phyloP scores from a whole-genome alignment of 176 grass and related monocot genomes.

The Ensete glaucum region DNA sequence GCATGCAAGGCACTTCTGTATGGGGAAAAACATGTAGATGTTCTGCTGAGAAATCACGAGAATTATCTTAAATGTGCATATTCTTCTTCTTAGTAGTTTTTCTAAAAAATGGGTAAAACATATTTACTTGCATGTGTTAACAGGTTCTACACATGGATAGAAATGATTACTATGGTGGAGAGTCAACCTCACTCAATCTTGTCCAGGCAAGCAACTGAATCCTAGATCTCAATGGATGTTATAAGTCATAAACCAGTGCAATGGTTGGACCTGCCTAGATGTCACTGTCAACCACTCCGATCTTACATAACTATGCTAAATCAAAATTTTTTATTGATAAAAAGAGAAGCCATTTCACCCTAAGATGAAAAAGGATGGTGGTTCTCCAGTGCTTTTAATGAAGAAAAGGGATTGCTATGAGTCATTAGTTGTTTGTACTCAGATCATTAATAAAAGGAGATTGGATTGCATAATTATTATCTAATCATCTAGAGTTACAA shows the following conservation, averaged over 20 bases:
- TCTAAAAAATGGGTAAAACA: not conserved
- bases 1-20: not conserved
- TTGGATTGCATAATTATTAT: not conserved
- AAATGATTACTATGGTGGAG: slow-evolving; percentile 88
- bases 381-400: not conserved
- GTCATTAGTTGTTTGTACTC: too few relatives aligned
- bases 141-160: slow-evolving; percentile 94
- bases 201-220: slow-evolving; percentile 35
- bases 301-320: not conserved
- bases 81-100: slow-evolving; percentile 1
- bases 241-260: not conserved
- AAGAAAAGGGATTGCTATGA: too few relatives aligned
- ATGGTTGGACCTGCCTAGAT: not conserved
- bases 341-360: not conserved
- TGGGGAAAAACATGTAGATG: slow-evolving; percentile 2
- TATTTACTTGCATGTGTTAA: not conserved
- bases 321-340: not conserved
- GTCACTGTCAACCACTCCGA: not conserved
- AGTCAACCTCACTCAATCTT: slow-evolving; percentile 73
- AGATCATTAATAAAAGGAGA: too few relatives aligned
- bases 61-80: not conserved
- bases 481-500: not conserved
- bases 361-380: not conserved
- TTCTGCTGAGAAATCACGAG: not conserved
- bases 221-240: not conserved